Conservation (phyloP, 495 filamentous ascomycete genomes). For the Pseudevernia furfuracea region DNA sequence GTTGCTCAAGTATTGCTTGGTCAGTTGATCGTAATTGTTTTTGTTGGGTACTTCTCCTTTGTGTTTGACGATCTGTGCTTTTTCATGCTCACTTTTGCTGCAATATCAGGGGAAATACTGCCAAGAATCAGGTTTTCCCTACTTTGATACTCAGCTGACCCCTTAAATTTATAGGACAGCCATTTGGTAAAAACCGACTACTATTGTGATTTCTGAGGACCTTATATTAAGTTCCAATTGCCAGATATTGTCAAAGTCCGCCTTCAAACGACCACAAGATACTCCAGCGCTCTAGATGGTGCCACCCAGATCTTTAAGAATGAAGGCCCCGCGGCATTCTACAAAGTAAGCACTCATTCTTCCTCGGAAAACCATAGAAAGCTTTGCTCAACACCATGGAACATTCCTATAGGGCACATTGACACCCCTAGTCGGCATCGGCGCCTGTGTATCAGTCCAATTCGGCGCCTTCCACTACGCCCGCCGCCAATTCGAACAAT, state of each 20-base stretch:
- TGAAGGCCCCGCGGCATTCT: constrained; percentile 88
- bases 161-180: constrained; percentile 58
- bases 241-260: constrained; percentile 96
- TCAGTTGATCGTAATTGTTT: constrained; percentile 38
- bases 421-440: constrained; percentile 92
- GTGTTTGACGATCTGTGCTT: too few relatives aligned
- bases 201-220: background rate
- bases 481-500: constrained; percentile 71
- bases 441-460: constrained; percentile 94
- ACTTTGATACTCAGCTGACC: constrained; percentile 3
- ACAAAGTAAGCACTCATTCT: constrained; percentile 51
- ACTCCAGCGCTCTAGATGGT: constrained; percentile 69
- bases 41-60: background rate
- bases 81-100: background rate
- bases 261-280: constrained; percentile 77
- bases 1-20: constrained; percentile 91
- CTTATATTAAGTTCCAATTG: background rate
- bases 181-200: constrained; percentile 54
- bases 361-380: background rate
- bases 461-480: constrained; percentile 96
- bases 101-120: background rate
- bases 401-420: constrained; percentile 57
- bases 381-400: background rate
- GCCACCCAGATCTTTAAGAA: constrained; percentile 76
- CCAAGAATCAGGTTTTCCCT: background rate